These are phyloP conservation scores for Diplodia seriata DNA, from an alignment of 2,329 filamentous ascomycete species.

Conservation along the genomic window DNA sequence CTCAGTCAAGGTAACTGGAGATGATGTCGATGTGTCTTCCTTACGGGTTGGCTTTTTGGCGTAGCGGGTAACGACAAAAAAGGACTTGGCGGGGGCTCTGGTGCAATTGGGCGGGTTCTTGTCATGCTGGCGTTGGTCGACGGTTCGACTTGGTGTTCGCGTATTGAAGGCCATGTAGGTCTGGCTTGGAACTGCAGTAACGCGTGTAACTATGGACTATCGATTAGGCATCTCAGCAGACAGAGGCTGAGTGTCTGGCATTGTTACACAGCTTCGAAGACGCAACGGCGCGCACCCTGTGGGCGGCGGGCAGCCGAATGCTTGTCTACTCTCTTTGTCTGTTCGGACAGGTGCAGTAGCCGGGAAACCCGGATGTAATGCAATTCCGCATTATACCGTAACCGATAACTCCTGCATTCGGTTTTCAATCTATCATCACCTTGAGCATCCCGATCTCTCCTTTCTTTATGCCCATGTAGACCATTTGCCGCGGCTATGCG, in stretches of 20 bases:
- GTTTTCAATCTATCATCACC: not conserved
- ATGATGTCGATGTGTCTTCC: conserved; percentile 12
- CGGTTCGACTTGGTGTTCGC: not conserved
- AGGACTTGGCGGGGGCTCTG: not conserved
- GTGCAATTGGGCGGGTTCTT: conserved; percentile 5
- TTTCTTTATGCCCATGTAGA: not conserved
- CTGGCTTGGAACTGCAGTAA: conserved; percentile 5
- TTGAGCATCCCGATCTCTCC: not conserved
- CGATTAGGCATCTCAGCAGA: conserved; percentile 11
- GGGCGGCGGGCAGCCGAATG: not conserved
- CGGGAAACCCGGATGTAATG: conserved; percentile 17
- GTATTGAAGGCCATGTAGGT: not conserved
- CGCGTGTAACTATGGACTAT: conserved; percentile 13
- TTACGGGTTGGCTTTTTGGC: conserved; percentile 6
- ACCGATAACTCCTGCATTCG: conserved; percentile 12
- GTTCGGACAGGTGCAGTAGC: conserved; percentile 16
- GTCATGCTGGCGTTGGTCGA: conserved; percentile 4
- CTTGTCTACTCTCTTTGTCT: not conserved
- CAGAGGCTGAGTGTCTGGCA: conserved; percentile 10
- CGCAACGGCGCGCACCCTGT: conserved; percentile 3
- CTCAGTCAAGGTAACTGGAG: conserved; percentile 90
- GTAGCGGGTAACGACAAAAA: conserved; percentile 20
- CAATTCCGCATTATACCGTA: conserved; percentile 12
- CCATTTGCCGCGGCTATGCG: conserved; percentile 12
- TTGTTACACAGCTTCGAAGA: conserved; percentile 7